Conservation (phyloP, 106 monocot genomes). For the Hemerocallis citrina region DNA sequence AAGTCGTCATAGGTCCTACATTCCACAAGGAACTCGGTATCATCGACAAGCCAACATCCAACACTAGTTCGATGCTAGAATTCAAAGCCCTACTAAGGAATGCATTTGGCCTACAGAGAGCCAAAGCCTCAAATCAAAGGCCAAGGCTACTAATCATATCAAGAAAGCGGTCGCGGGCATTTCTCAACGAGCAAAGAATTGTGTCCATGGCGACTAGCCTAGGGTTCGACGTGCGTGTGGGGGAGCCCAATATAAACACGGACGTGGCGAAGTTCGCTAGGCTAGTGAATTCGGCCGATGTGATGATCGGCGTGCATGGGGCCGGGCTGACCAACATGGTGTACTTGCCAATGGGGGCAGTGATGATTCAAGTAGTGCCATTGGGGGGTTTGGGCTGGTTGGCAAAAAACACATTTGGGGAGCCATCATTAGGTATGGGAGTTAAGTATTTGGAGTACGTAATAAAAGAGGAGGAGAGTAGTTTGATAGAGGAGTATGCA, state of each 20-base stretch:
- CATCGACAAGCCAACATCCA: constrained; percentile 20
- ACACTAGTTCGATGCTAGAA: constrained; percentile 25
- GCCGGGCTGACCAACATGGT: constrained; percentile 79
- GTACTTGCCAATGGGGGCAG: constrained; percentile 55
- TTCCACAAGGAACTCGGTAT: constrained; percentile 63
- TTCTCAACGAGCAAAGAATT: constrained; percentile 41
- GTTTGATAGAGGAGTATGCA: constrained; percentile 39
- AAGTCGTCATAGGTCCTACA: constrained; percentile 26
- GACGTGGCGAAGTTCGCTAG: constrained; percentile 44
- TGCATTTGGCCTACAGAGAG: constrained; percentile 33
- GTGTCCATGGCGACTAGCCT: constrained; percentile 45
- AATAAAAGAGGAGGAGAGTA: constrained; percentile 45
- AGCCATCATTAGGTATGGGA: constrained; percentile 38
- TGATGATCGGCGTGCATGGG: constrained; percentile 65
- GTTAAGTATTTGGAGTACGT: constrained; percentile 49
- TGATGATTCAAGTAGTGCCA: constrained; percentile 60
- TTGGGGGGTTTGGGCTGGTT: constrained; percentile 46
- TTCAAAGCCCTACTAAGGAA: constrained; percentile 37
- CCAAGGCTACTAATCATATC: constrained; percentile 61
- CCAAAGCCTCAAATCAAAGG: neutral
- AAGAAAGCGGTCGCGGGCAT: constrained; percentile 33
- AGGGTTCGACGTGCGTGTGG: constrained; percentile 49
- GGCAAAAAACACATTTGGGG: constrained; percentile 30
- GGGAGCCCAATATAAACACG: constrained; percentile 26
- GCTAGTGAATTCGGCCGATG: constrained; percentile 74